phyloP scores from a whole-genome alignment of 2,329 filamentous ascomycete genomes.

The Sporothrix curviconia region DNA sequence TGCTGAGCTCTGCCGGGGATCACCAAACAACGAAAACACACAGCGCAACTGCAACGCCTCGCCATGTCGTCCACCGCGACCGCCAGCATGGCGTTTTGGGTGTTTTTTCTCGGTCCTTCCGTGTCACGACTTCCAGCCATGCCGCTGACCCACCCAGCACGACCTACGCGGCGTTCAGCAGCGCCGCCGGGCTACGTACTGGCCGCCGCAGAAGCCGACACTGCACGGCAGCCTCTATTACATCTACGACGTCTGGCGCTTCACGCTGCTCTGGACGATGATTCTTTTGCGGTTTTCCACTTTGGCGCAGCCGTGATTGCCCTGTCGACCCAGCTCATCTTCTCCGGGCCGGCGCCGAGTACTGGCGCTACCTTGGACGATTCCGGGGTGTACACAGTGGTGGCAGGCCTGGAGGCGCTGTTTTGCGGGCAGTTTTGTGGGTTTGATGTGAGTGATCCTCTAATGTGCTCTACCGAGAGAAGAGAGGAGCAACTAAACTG shows the following conservation, averaged over 20 bases:
- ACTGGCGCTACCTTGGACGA: conserved; percentile 62
- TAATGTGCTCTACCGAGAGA: not conserved
- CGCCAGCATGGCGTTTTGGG: not conserved
- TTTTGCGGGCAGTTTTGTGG: conserved; percentile 74
- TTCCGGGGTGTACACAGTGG: conserved; percentile 61
- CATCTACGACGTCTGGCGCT: conserved; percentile 74
- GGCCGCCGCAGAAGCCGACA: conserved; percentile 49
- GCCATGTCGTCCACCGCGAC: conserved; percentile 2
- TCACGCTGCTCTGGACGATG: conserved; percentile 80
- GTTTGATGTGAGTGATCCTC: conserved; percentile 59
- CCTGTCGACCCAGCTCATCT: conserved; percentile 61
- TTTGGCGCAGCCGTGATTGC: conserved; percentile 65
- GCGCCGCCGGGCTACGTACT: conserved; percentile 60
- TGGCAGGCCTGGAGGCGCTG: conserved; percentile 72
- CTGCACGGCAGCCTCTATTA: conserved; percentile 60
- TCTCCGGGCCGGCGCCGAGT: conserved; percentile 37
- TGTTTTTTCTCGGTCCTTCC: not conserved
- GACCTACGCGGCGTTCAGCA: conserved; percentile 11
- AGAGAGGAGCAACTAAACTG: not conserved
- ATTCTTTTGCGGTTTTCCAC: conserved; percentile 70
- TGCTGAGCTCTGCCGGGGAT: too few relatives aligned
- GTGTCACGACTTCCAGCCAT: not conserved
- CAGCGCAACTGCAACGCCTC: not conserved
- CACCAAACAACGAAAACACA: not conserved
- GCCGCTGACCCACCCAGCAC: conserved; percentile 7